A percentile compares a stretch with the other conserved stretches of the same genome.
Conservation (phyloP, 2,329 filamentous ascomycete genomes). For the Xenoacremonium recifei region DNA sequence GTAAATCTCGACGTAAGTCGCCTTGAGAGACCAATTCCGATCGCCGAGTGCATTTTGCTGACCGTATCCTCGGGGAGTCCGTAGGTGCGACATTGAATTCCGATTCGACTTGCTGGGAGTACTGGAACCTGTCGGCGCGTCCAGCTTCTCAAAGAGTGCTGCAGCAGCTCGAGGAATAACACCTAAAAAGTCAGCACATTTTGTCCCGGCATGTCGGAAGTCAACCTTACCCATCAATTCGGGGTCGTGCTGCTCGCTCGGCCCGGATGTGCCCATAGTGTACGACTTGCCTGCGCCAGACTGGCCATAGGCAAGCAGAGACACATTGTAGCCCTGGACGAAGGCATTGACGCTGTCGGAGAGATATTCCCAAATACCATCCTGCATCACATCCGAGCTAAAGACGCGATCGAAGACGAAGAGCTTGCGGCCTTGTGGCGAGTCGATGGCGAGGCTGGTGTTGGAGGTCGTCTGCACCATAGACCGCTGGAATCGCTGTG, state of each 20-base stretch:
- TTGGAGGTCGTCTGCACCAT: conserved; percentile 88
- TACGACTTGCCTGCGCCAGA: conserved; percentile 98
- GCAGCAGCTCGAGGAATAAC: conserved; percentile 92
- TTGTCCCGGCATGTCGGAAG: background rate
- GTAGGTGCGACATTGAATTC: conserved; percentile 72
- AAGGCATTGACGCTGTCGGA: conserved; percentile 88
- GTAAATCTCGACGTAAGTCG: conserved; percentile 96
- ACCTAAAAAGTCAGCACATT: conserved; percentile 50
- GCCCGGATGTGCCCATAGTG: conserved; percentile 96
- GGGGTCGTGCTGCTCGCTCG: conserved; percentile 68
- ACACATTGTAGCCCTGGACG: conserved; percentile 96
- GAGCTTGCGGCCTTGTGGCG: conserved; percentile 86
- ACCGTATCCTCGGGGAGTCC: conserved; percentile 71
- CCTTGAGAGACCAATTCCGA: conserved; percentile 86
- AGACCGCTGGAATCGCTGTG: conserved; percentile 88
- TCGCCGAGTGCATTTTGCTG: conserved; percentile 53
- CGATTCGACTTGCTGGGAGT: conserved; percentile 49
- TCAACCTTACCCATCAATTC: conserved; percentile 71
- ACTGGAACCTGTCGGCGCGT: conserved; percentile 49
- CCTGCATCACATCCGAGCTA: conserved; percentile 75
- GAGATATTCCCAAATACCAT: conserved; percentile 92
- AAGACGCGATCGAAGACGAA: conserved; percentile 98
- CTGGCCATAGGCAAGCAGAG: conserved; percentile 92
- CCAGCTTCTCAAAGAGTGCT: conserved; percentile 84
- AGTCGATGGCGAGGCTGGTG: conserved; percentile 84